Evolutionary conservation across 805 yeast species (phyloP).

Genomic region (Yarrowia sp.): DNA sequence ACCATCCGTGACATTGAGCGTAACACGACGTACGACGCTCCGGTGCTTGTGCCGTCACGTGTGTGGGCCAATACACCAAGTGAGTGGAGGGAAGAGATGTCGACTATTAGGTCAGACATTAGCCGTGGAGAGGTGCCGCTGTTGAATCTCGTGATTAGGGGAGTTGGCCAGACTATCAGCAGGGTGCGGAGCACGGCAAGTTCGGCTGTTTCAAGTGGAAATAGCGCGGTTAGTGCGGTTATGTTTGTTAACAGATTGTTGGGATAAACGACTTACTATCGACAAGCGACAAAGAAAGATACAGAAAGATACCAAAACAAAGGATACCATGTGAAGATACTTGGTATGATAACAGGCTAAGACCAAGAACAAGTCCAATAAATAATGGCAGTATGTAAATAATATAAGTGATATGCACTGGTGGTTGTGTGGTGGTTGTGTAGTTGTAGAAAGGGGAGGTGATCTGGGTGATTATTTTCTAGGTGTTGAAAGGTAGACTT

Average conservation of each 20-base stretch:
- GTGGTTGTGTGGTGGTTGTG: too few species aligned
- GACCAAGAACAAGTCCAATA: too few species aligned
- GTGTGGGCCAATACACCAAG: constrained; percentile 19
- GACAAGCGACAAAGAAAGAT: background rate
- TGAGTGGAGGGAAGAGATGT: constrained; percentile 10
- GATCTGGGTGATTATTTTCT: too few species aligned
- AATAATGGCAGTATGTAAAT: too few species aligned
- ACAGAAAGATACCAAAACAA: background rate
- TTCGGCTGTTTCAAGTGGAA: background rate
- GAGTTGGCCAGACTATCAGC: background rate
- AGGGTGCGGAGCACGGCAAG: background rate
- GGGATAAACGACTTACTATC: background rate
- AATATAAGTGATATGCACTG: too few species aligned
- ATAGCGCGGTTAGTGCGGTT: background rate
- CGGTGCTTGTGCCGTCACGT: constrained; percentile 1
- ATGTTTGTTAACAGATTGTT: background rate
- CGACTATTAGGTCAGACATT: background rate
- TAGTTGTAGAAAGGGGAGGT: too few species aligned
- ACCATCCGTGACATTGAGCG: constrained; percentile 2
- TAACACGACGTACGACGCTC: background rate
- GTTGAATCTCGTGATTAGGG: background rate
- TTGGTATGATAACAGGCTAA: too few species aligned
- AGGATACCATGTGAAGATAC: too few species aligned
- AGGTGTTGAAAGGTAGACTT: too few species aligned
- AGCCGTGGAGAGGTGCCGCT: constrained; percentile 1